phyloP scores from a whole-genome alignment of 192 early-diverging fungal genomes.

The Umbelopsis sp. region DNA sequence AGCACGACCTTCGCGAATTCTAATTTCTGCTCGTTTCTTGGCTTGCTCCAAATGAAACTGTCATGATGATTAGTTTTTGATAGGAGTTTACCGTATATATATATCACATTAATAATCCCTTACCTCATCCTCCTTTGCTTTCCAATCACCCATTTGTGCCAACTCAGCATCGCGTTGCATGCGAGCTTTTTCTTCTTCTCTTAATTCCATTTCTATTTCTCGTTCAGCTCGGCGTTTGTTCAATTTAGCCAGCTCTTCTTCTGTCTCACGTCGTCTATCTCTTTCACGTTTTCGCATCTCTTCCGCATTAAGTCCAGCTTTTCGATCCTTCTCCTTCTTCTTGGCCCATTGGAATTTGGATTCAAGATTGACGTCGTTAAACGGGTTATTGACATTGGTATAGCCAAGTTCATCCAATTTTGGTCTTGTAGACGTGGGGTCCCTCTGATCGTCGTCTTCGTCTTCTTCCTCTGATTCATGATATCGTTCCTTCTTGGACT shows the following conservation, averaged over 20 bases:
- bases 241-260: constrained; percentile 79
- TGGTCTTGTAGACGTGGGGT: not conserved
- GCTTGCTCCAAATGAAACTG: constrained; percentile 90
- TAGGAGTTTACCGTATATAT: no score
- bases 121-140: constrained; percentile 83
- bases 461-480: constrained; percentile 8
- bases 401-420: constrained; percentile 49
- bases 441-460: not conserved
- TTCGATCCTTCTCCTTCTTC: constrained; percentile 82
- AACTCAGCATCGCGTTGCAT: constrained; percentile 85
- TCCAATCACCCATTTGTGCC: constrained; percentile 95
- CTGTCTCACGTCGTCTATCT: constrained; percentile 63
- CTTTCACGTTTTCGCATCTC: constrained; percentile 58
- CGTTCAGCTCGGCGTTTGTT: constrained; percentile 79
- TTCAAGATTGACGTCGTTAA: constrained; percentile 77
- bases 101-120: not conserved
- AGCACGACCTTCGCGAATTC: constrained; percentile 83
- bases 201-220: constrained; percentile 75
- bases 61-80: not conserved
- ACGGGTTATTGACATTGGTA: constrained; percentile 75
- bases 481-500: constrained; percentile 21
- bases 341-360: constrained; percentile 95
- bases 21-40: constrained; percentile 88
- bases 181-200: constrained; percentile 79
- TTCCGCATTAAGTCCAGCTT: constrained; percentile 55